phyloP scores from a whole-genome alignment of 176 grass and related monocot genomes.

The Aegilops longissima region DNA sequence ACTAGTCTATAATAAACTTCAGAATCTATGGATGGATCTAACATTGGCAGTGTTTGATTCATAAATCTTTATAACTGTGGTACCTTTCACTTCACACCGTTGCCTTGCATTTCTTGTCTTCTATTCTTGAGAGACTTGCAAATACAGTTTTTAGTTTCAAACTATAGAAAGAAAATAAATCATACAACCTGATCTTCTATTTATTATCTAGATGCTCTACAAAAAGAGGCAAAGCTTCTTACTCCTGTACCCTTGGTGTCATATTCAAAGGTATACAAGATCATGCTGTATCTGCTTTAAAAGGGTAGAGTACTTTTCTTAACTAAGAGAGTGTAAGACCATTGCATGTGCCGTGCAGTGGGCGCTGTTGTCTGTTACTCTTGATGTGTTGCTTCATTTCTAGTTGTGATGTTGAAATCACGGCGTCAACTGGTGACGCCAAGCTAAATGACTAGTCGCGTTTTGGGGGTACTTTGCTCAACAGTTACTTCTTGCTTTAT shows the following conservation, averaged over 20 bases:
- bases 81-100: not conserved
- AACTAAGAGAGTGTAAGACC: not conserved
- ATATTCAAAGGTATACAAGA: not conserved
- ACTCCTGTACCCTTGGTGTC: not conserved
- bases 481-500: not conserved
- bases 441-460: not conserved
- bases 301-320: not conserved
- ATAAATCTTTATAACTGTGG: not conserved
- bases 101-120: not conserved
- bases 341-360: slow-evolving; percentile 11
- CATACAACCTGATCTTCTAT: not conserved
- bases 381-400: slow-evolving; percentile 22
- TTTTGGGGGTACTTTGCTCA: slow-evolving; percentile 5
- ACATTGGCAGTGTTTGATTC: not conserved
- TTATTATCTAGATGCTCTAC: not conserved
- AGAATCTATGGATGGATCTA: not conserved
- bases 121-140: not conserved
- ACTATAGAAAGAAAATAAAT: not conserved
- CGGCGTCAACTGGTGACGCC: not conserved
- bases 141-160: not conserved
- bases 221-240: not conserved
- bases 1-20: not conserved
- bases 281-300: not conserved
- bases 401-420: slow-evolving; percentile 11
- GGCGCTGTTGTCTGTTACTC: slow-evolving; percentile 15